Evolutionary conservation across 441 rosid genomes (phyloP).

Genomic region (Populus tomentosa): DNA sequence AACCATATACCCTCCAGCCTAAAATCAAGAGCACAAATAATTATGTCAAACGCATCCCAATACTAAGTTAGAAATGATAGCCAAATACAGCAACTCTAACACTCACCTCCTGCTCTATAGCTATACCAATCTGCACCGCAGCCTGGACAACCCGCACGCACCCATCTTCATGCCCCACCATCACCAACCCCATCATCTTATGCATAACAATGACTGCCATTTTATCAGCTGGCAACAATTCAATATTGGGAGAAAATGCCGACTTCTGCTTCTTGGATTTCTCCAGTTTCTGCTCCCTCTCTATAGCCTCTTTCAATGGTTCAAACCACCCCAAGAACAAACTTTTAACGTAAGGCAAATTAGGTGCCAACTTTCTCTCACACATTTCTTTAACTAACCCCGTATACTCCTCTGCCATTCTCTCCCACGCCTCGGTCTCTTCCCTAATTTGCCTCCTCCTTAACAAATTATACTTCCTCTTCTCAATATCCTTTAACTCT

Average conservation of each 20-base stretch:
- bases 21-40: not conserved
- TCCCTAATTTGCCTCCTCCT: constrained; percentile 75
- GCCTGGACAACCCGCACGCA: constrained; percentile 83
- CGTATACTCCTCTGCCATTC: constrained; percentile 65
- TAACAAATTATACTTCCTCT: constrained; percentile 52
- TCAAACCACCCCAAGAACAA: constrained; percentile 90
- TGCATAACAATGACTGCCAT: constrained; percentile 94
- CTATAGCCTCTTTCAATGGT: constrained; percentile 73
- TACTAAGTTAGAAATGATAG: not conserved
- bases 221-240: constrained; percentile 74
- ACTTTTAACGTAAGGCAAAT: constrained; percentile 70
- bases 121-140: constrained; percentile 72
- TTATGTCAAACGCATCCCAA: not conserved
- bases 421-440: constrained; percentile 96
- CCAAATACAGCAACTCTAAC: not conserved
- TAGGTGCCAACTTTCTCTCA: constrained; percentile 70
- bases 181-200: constrained; percentile 78
- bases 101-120: constrained; percentile 86
- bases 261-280: constrained; percentile 61
- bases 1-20: not conserved
- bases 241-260: constrained; percentile 78
- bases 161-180: constrained; percentile 61
- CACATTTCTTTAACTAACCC: constrained; percentile 71
- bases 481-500: constrained; percentile 51
- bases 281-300: constrained; percentile 62